Evolutionary conservation across 306 rosid species (phyloP), one percentile per base, ranked within the genome.

Genomic region (Acacia crassicarpa): DNA sequence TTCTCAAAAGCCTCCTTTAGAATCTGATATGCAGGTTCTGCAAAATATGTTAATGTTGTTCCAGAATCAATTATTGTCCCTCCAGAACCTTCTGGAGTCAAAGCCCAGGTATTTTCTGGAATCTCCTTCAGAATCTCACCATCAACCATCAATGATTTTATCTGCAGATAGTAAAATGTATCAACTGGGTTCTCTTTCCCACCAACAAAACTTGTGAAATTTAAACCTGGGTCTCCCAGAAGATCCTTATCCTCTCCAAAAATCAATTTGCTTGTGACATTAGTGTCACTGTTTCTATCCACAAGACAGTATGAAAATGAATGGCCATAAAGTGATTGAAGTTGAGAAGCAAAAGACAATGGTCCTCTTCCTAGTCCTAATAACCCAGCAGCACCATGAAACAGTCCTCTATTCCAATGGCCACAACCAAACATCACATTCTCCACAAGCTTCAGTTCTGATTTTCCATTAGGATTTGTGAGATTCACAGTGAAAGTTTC

Each of bases 41-140:
- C 86, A 83, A 94, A 94, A 62, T 94, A 94, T 68, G 91, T 91
- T 11, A 94, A 75, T 13, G 98, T 94, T 7, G 98, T 92, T 10
- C 98, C 98, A 22, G 98, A 94, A 84, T 94, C 98, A 30, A 94
- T 85, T 67, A 94, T 94, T 14, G 97, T 92, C 16, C 97, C 98
- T 1, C 98, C 97, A 23, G 81, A 79, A 4, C 96, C 94, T 54
- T 91, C 89, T 5, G 78, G 41, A 0, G 92, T 77, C 58, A 92
- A 77, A 33, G 72, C 69, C 98, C 95, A 94, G 35, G 89, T 91
- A 81, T 88, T 87, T 49, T 89, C 86, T 0, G 95, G 90, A 4
- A 94, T 91, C 23, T 86, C 67, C 33, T 85, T 68, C 45, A 91
- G 78, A n/a, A 59, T 82, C 62, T 92, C 93, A 35, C 88, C 91